Percentiles rank a stretch among this genome's conserved stretches.
Conservation (phyloP, 306 rosid species). For the Vicia villosa region DNA sequence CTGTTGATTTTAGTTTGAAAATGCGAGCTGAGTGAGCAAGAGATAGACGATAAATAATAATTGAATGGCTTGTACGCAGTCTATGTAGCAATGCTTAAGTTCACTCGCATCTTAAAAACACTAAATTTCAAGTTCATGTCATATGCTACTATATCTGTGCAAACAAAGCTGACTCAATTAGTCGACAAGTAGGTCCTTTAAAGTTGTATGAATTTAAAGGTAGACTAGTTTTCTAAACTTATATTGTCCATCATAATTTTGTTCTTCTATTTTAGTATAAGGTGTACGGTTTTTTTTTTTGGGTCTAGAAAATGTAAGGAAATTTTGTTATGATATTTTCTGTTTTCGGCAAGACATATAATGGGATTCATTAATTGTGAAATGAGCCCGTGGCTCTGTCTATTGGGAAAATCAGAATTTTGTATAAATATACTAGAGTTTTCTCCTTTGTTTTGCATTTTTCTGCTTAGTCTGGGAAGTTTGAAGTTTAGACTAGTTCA, state of each 20-base stretch:
- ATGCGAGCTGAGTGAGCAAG: slow-evolving; percentile 19
- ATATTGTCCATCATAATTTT: not conserved
- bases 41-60: slow-evolving; percentile 5
- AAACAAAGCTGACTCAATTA: slow-evolving; percentile 29
- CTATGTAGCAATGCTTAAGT: not conserved
- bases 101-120: not conserved
- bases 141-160: slow-evolving; percentile 9
- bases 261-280: not conserved
- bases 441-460: slow-evolving; percentile 29
- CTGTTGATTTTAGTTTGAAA: slow-evolving; percentile 2
- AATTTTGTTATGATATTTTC: not conserved
- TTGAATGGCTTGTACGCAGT: not conserved
- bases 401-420: slow-evolving; percentile 19
- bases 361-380: slow-evolving; percentile 13
- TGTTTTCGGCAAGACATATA: slow-evolving; percentile 19
- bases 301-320: not conserved
- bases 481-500: slow-evolving; percentile 17
- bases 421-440: slow-evolving; percentile 7
- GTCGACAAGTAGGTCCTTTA: not conserved
- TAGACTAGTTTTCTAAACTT: slow-evolving; percentile 16
- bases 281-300: not conserved
- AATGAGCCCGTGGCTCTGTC: slow-evolving; percentile 3
- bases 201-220: slow-evolving; percentile 8
- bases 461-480: slow-evolving; percentile 9
- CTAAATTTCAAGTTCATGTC: slow-evolving; percentile 24